phyloP scores from a whole-genome alignment of 768 basidiomycete genomes.

The Agaricus blazei region DNA sequence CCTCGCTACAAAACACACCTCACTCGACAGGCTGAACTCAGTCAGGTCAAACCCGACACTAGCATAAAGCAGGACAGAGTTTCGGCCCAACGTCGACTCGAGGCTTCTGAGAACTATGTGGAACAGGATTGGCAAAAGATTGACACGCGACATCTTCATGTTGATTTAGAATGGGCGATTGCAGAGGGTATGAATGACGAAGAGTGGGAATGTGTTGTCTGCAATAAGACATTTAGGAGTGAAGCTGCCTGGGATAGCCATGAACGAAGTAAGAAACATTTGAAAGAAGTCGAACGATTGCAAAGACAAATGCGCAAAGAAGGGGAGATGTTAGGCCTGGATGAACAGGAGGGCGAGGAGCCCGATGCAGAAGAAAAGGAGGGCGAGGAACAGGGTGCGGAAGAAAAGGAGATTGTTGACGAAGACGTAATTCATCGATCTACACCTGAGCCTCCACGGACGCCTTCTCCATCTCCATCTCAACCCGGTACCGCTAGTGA shows the following conservation, averaged over 20 bases:
- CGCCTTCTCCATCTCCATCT: neutral
- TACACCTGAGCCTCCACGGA: neutral
- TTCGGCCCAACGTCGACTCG: slow-evolving; percentile 21
- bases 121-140: slow-evolving; percentile 91
- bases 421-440: neutral
- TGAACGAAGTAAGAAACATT: slow-evolving; percentile 91
- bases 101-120: slow-evolving; percentile 44
- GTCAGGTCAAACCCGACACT: slow-evolving; percentile 23
- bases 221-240: slow-evolving; percentile 81
- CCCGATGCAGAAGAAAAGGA: neutral
- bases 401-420: neutral
- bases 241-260: slow-evolving; percentile 97
- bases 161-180: slow-evolving; percentile 70
- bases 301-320: slow-evolving; percentile 75
- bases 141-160: slow-evolving; percentile 35
- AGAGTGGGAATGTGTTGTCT: slow-evolving; percentile 95
- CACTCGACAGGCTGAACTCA: slow-evolving; percentile 34
- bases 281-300: slow-evolving; percentile 79
- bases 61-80: slow-evolving; percentile 22
- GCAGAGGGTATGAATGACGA: slow-evolving; percentile 69
- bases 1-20: slow-evolving; percentile 75
- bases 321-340: slow-evolving; percentile 58
- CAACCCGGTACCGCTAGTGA: neutral
- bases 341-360: slow-evolving; percentile 12
- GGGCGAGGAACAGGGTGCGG: slow-evolving; percentile 4